These are phyloP conservation scores for Microsporum audouinii DNA, from an alignment of 2,329 filamentous ascomycete genomes.

Conservation along the genomic window DNA sequence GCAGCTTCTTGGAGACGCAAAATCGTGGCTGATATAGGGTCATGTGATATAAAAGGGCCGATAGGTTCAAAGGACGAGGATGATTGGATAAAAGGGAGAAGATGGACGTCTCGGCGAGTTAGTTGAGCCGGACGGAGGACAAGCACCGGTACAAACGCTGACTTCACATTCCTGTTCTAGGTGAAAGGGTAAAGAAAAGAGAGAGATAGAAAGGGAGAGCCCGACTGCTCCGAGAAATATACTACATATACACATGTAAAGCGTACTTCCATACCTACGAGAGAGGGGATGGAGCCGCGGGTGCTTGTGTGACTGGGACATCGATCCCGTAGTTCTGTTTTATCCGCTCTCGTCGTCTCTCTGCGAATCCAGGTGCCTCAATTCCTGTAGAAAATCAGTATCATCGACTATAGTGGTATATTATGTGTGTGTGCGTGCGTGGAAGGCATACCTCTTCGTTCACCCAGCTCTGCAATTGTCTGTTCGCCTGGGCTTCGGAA, in stretches of 20 bases:
- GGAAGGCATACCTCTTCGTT: constrained; percentile 62
- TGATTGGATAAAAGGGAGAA: background rate
- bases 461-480: constrained; percentile 69
- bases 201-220: constrained; percentile 1
- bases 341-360: constrained; percentile 68
- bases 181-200: background rate
- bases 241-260: constrained; percentile 11
- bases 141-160: background rate
- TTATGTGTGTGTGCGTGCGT: background rate
- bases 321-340: constrained; percentile 83
- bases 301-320: constrained; percentile 50
- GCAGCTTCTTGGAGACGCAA: no score
- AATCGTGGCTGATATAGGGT: no score
- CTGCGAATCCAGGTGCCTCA: constrained; percentile 67
- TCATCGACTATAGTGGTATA: constrained; percentile 9
- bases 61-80: no score
- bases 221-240: constrained; percentile 1
- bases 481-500: constrained; percentile 65
- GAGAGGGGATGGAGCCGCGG: constrained; percentile 22
- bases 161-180: background rate
- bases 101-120: background rate
- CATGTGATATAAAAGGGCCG: no score
- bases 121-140: background rate
- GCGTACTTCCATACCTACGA: background rate
- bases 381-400: constrained; percentile 48